Base-by-base conservation (phyloP, 176 grass and related monocot genomes). In the Zizania latifolia region DNA sequence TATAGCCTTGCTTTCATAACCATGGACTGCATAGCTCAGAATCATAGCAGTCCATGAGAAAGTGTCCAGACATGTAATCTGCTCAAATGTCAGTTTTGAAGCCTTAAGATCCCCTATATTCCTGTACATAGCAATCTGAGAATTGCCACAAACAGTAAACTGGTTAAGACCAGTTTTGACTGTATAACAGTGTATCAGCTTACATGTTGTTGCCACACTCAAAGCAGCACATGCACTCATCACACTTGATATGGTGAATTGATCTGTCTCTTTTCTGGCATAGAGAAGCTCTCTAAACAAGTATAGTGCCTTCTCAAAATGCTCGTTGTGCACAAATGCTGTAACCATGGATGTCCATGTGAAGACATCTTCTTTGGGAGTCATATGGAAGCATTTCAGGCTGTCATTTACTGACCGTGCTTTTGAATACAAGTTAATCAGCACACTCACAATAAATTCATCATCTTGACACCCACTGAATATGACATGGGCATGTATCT, bases 331-430 rank as follows among this genome's bases (percentile, higher is more conserved):
- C 33, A 79, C 9, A 64, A 78, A 93, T 60, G 85, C 82, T 81
- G 77, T 88, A 31, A 97, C 84, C 85, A 97, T 97, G 57, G 82
- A 90, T 55, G 74, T 71, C 89, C 90, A 97, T 68, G 55, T 83
- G 68, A 93, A 64, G 28, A 64, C 43, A 15, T 88, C 35, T 75
- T 82, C 62, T 69, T 76, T 90, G 33, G 72, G 74, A 62, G 77
- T 86, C 82, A 81, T 74, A 62, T 72, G 58, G 70, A 97, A 93
- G 66, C 85, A 93, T 66, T 70, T 93, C 31, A 97, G 74, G 66
- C 87, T 74, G 27, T 84, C 87, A 76, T 38, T 28, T 70, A 88
- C 70, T 44, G 59, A 76, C 35, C 22, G 12, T 78, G 43, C 86
- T 65, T 78, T 76, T 28, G 93, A 84, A 46, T 97, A 93, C 32